Conservation (phyloP, 2,329 filamentous ascomycete species). For the Metarhizium rileyi region DNA sequence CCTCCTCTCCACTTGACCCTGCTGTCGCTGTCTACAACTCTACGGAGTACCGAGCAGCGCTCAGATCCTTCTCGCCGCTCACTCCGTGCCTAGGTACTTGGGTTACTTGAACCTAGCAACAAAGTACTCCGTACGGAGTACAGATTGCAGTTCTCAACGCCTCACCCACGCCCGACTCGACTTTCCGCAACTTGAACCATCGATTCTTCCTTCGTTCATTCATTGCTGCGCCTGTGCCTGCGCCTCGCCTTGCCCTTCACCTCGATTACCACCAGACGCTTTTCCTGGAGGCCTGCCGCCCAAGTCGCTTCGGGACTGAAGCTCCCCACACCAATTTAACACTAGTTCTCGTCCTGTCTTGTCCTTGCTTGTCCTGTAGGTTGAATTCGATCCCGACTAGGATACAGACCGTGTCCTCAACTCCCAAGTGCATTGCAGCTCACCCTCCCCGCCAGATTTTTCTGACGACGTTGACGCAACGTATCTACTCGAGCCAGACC, state of each 20-base stretch:
- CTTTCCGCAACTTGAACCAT: not conserved
- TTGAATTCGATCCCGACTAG: not conserved
- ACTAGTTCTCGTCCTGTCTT: not conserved
- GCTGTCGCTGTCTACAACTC: no score
- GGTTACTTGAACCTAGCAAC: no score
- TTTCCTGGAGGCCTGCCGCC: not conserved
- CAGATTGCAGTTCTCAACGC: not conserved
- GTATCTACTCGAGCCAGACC: not conserved
- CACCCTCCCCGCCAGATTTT: not conserved
- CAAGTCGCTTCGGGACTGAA: not conserved
- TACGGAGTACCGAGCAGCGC: no score
- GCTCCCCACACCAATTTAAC: not conserved
- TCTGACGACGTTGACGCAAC: not conserved
- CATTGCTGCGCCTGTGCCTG: no score
- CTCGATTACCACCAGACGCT: not conserved
- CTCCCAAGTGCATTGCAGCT: not conserved
- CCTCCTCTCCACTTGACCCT: not conserved
- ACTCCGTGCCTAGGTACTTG: no score
- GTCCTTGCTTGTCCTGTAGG: no score
- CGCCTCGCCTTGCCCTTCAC: not conserved
- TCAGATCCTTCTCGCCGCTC: no score
- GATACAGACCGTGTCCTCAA: slow-evolving; percentile 5
- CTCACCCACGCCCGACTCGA: not conserved
- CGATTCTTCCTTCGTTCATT: not conserved
- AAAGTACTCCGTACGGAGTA: no score